Percentiles rank a stretch among this genome's conserved stretches.
Evolutionary conservation across 139 green algal genomes (phyloP).

Genomic region (Chlorella sorokiniana): DNA sequence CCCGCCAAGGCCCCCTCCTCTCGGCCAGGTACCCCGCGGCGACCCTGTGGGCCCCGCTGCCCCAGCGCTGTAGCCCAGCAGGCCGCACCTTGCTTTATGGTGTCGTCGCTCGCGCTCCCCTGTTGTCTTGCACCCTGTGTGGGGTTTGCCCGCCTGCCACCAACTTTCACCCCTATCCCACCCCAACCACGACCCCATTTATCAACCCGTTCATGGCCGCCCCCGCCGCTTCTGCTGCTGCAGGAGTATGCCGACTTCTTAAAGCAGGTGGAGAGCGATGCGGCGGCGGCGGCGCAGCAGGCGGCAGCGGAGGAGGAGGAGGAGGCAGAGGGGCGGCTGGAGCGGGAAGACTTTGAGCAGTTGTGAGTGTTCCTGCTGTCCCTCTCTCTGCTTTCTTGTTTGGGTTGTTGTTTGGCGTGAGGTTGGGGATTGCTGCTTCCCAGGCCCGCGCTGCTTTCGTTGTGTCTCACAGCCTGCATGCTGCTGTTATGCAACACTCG

Average conservation of each 20-base stretch:
- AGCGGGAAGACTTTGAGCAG: constrained; percentile 43
- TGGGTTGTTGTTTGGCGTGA: neutral
- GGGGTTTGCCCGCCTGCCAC: neutral
- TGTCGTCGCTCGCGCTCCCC: too few relatives aligned
- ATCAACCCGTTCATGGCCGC: neutral
- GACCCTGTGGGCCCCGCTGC: too few relatives aligned
- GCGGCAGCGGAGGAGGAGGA: constrained; percentile 36
- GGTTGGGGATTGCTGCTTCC: neutral
- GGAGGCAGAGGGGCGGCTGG: constrained; percentile 8
- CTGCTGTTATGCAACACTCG: too few relatives aligned
- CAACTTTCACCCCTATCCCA: too few relatives aligned
- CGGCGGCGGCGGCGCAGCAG: constrained; percentile 7
- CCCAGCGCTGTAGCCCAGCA: neutral
- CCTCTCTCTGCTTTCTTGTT: neutral
- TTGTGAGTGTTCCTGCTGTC: constrained; percentile 33
- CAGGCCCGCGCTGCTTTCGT: too few relatives aligned
- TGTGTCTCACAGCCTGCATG: too few relatives aligned
- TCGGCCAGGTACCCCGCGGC: too few relatives aligned
- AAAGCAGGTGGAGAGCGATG: constrained; percentile 40
- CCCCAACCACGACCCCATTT: neutral
- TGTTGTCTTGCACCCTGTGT: too few relatives aligned
- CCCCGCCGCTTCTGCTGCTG: neutral
- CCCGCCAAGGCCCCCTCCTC: too few relatives aligned
- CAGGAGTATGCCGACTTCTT: constrained; percentile 45
- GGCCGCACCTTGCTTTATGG: neutral